phyloP scores from a whole-genome alignment of 768 basidiomycete genomes.

The Strobilomyces confusus region DNA sequence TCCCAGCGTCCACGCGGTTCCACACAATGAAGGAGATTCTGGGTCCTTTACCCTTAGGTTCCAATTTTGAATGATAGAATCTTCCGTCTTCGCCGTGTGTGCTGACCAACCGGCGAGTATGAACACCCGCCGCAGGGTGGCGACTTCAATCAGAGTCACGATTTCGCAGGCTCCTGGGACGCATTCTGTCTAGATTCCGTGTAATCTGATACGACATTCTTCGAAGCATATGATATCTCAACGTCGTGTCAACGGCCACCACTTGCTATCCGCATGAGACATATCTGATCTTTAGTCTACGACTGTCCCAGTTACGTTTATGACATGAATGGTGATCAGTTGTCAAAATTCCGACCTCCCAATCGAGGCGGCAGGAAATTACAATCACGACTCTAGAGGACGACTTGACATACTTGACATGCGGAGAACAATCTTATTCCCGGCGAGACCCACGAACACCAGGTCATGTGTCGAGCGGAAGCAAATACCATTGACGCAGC shows the following conservation, averaged over 20 bases:
- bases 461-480: constrained; percentile 1
- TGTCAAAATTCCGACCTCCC: constrained; percentile 5
- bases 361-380: constrained; percentile 4
- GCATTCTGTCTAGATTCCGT: no score
- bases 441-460: not conserved
- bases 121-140: constrained; percentile 13
- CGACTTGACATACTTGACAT: not conserved
- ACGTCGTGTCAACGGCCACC: not conserved
- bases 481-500: constrained; percentile 2
- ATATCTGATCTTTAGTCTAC: constrained; percentile 1
- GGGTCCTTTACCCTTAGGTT: constrained; percentile 7
- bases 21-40: constrained; percentile 16
- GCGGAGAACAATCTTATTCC: not conserved
- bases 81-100: constrained; percentile 9
- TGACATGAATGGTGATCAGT: not conserved
- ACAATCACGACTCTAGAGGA: not conserved
- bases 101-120: not conserved
- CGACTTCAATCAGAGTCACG: constrained; percentile 5
- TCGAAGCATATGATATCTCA: constrained; percentile 9
- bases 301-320: not conserved
- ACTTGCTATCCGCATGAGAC: constrained; percentile 1
- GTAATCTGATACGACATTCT: constrained; percentile 15
- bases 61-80: constrained; percentile 10
- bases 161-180: no score
- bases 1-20: constrained; percentile 24